phyloP scores from a whole-genome alignment of 805 yeast genomes.

The Kluyveromyces aestuarii region DNA sequence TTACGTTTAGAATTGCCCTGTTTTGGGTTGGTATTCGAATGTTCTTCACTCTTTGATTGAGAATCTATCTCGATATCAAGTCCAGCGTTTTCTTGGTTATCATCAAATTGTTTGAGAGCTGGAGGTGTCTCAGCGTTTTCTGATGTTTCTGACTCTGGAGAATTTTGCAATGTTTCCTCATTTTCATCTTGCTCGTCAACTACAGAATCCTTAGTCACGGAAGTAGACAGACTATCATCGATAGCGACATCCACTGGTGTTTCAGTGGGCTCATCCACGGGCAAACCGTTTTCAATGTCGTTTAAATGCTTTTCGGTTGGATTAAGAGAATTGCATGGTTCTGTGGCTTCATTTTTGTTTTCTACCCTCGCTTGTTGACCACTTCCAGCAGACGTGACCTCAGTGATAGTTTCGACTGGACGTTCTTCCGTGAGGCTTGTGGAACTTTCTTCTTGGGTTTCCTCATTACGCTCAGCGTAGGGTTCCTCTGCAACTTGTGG shows the following conservation, averaged over 20 bases:
- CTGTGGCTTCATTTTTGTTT: slow-evolving; percentile 1
- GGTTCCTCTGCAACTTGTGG: slow-evolving; percentile 1
- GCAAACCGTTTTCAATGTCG: too few species aligned
- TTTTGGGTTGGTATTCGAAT: slow-evolving; percentile 6
- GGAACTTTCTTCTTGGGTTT: neutral
- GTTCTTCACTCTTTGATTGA: slow-evolving; percentile 5
- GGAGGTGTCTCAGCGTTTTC: neutral
- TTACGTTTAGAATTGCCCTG: slow-evolving; percentile 21
- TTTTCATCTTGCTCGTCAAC: too few species aligned
- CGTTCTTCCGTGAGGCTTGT: neutral
- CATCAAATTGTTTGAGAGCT: slow-evolving; percentile 8
- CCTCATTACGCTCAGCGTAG: too few species aligned
- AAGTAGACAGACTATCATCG: too few species aligned
- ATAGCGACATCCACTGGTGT: too few species aligned
- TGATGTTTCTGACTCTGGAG: too few species aligned
- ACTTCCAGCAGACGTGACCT: slow-evolving; percentile 5
- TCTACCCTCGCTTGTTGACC: slow-evolving; percentile 1
- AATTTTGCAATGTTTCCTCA: too few species aligned
- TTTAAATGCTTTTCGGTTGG: neutral
- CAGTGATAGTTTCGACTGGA: too few species aligned
- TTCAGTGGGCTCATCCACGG: too few species aligned
- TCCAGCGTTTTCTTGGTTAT: slow-evolving; percentile 6
- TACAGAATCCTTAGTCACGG: too few species aligned
- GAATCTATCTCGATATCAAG: slow-evolving; percentile 7
- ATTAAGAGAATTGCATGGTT: neutral